Percentiles rank a stretch among this genome's conserved stretches.
Conservation (phyloP, 805 yeast genomes). For the Candida insectorum region DNA sequence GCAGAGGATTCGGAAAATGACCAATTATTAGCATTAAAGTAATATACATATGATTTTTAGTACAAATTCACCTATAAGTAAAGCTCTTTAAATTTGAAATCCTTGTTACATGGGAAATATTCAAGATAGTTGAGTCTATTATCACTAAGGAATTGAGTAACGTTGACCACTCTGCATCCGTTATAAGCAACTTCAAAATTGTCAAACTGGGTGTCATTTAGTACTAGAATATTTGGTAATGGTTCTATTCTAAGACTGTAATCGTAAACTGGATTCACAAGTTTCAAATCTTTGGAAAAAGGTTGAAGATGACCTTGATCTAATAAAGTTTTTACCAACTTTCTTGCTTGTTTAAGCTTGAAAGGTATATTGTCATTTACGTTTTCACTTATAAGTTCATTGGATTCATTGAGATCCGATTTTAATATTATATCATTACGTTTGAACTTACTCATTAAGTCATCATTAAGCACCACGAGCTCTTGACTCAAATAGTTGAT, state of each 20-base stretch:
- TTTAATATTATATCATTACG: slow-evolving; percentile 64
- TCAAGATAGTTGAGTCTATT: slow-evolving; percentile 63
- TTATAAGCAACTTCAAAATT: slow-evolving; percentile 72
- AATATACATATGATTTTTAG: slow-evolving; percentile 2
- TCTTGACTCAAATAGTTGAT: slow-evolving; percentile 82
- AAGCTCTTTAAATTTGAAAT: slow-evolving; percentile 15
- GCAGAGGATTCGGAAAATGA: slow-evolving; percentile 42
- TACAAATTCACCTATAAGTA: slow-evolving; percentile 8
- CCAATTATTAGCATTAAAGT: slow-evolving; percentile 2
- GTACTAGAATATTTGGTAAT: slow-evolving; percentile 58
- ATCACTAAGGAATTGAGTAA: slow-evolving; percentile 51
- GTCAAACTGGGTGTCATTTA: slow-evolving; percentile 73
- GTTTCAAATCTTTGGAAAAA: slow-evolving; percentile 56
- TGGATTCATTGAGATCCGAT: slow-evolving; percentile 21
- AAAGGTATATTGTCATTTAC: slow-evolving; percentile 29
- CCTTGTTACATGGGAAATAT: slow-evolving; percentile 58
- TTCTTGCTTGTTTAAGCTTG: slow-evolving; percentile 57
- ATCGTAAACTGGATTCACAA: slow-evolving; percentile 69
- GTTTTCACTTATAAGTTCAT: slow-evolving; percentile 12
- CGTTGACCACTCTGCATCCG: slow-evolving; percentile 76
- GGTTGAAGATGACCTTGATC: slow-evolving; percentile 92
- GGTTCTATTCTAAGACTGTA: slow-evolving; percentile 71
- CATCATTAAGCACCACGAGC: slow-evolving; percentile 70
- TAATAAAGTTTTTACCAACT: slow-evolving; percentile 71
- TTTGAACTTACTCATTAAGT: slow-evolving; percentile 64